These are phyloP conservation scores for Rhizopus stolonifer DNA, from an alignment of 371 early-diverging fungal species.

Conservation along the genomic window DNA sequence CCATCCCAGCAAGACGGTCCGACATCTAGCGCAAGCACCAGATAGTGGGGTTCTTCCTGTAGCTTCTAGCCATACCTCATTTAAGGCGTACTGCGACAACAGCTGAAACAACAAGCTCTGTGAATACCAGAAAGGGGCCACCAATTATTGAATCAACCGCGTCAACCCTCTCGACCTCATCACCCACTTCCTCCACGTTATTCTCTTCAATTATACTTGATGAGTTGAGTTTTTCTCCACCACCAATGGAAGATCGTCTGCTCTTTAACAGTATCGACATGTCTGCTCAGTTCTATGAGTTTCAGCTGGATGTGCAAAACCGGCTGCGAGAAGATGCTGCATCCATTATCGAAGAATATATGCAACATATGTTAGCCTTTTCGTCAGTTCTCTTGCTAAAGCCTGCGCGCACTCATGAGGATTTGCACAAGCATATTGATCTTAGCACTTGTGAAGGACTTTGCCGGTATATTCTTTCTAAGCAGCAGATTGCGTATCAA, in stretches of 20 bases:
- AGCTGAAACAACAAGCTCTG: no score
- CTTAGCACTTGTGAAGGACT: slow-evolving; percentile 6
- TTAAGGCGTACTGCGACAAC: no score
- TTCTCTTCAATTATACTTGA: no score
- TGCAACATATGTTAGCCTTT: slow-evolving; percentile 5
- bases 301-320: slow-evolving; percentile 3
- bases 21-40: no score
- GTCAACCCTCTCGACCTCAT: no score
- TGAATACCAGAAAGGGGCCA: no score
- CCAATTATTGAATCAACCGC: no score
- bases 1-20: no score
- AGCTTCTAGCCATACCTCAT: no score
- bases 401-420: slow-evolving; percentile 6
- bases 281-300: not conserved
- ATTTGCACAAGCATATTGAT: slow-evolving; percentile 5
- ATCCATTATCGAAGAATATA: slow-evolving; percentile 8
- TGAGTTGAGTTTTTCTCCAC: not conserved
- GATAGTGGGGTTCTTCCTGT: no score
- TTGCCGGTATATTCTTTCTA: slow-evolving; percentile 10
- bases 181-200: no score
- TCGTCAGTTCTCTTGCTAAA: slow-evolving; percentile 6
- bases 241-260: not conserved
- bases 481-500: no score
- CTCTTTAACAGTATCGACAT: not conserved
- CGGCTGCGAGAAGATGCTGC: not conserved